Percentiles rank a stretch among this genome's conserved stretches.
phyloP scores from a whole-genome alignment of 2,329 filamentous ascomycete genomes.

The Clathrospora elynae region DNA sequence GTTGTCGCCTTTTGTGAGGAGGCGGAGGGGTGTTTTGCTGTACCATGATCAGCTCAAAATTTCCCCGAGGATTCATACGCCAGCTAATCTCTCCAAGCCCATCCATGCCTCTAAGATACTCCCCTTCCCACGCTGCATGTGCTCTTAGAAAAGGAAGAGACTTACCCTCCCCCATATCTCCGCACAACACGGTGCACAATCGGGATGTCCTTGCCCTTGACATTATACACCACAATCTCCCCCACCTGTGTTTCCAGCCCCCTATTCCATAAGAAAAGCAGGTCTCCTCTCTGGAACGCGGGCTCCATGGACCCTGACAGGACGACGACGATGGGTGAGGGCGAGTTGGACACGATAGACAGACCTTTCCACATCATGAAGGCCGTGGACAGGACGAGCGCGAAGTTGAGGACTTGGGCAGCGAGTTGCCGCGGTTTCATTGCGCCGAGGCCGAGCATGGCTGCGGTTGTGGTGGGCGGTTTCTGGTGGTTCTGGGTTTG shows the following conservation, averaged over 20 bases:
- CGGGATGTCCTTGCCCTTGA: conserved; percentile 91
- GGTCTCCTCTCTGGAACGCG: conserved; percentile 77
- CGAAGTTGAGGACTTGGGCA: conserved; percentile 86
- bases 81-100: neutral
- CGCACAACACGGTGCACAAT: conserved; percentile 94
- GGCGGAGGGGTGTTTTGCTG: conserved; percentile 60
- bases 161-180: conserved; percentile 65
- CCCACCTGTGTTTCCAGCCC: conserved; percentile 67
- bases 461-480: conserved; percentile 18
- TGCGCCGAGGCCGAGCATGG: conserved; percentile 57
- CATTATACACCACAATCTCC: conserved; percentile 80
- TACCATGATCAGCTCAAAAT: conserved; percentile 19
- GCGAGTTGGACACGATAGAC: conserved; percentile 71
- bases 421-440: conserved; percentile 80
- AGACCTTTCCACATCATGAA: conserved; percentile 95
- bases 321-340: conserved; percentile 77
- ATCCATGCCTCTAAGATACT: neutral
- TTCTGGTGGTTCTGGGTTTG: conserved; percentile 5
- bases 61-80: neutral
- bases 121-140: neutral
- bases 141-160: conserved; percentile 6
- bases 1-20: conserved; percentile 98
- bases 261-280: conserved; percentile 78
- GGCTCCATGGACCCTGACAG: conserved; percentile 84
- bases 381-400: conserved; percentile 83